These are phyloP conservation scores for Taxawa tesnikishii DNA, from an alignment of 2,329 filamentous ascomycete genomes.

Conservation along the genomic window DNA sequence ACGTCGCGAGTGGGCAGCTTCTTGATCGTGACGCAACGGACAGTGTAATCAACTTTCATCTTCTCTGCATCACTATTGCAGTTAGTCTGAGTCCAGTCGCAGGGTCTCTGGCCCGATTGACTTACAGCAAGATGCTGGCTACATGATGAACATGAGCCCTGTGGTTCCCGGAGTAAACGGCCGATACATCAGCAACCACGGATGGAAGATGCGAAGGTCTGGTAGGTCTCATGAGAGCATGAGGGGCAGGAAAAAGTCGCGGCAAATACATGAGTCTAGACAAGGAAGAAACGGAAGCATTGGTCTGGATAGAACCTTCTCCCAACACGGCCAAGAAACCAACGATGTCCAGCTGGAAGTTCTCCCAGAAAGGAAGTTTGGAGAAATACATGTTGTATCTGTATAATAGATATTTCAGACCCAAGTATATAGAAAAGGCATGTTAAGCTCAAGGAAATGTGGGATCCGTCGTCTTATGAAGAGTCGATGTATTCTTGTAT, in stretches of 20 bases:
- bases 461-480: too few relatives aligned
- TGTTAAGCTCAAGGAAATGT: too few relatives aligned
- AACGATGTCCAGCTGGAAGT: slow-evolving; percentile 42
- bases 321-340: slow-evolving; percentile 43
- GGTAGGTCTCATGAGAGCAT: slow-evolving; percentile 34
- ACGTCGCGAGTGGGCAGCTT: too few relatives aligned
- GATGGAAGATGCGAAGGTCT: slow-evolving; percentile 30
- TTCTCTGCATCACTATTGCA: too few relatives aligned
- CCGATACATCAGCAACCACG: slow-evolving; percentile 28
- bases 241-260: slow-evolving; percentile 37
- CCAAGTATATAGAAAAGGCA: too few relatives aligned
- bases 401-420: too few relatives aligned
- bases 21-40: slow-evolving; percentile 19
- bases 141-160: slow-evolving; percentile 35
- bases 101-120: too few relatives aligned
- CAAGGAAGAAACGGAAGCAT: slow-evolving; percentile 37
- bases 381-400: slow-evolving; percentile 3
- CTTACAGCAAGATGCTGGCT: slow-evolving; percentile 33
- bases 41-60: slow-evolving; percentile 9
- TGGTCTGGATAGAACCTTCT: slow-evolving; percentile 37
- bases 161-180: slow-evolving; percentile 34
- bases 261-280: slow-evolving; percentile 37
- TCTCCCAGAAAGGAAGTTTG: slow-evolving; percentile 17
- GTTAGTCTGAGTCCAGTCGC: too few relatives aligned
- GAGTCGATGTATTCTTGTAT: too few relatives aligned